These are phyloP conservation scores for Macrotyloma uniflorum DNA, from an alignment of 306 rosid genomes.

Conservation along the genomic window DNA sequence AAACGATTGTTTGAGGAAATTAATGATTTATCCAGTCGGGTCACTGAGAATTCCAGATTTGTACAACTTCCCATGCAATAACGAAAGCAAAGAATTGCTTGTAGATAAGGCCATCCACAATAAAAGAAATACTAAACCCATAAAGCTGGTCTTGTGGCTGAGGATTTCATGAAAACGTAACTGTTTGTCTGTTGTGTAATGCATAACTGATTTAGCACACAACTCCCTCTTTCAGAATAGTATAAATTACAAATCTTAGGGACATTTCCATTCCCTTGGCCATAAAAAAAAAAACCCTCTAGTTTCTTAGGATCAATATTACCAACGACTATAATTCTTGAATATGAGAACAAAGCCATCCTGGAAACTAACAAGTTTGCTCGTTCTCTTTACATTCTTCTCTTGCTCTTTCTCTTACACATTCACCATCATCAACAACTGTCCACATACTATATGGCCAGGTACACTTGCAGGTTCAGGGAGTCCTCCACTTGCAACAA, in stretches of 20 bases:
- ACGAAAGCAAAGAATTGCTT: slow-evolving; percentile 73
- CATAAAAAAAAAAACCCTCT: slow-evolving; percentile 2
- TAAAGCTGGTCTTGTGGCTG: slow-evolving; percentile 49
- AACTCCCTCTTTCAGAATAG: slow-evolving; percentile 39
- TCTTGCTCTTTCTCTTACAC: slow-evolving; percentile 40
- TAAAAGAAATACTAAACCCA: slow-evolving; percentile 72
- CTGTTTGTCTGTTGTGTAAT: slow-evolving; percentile 39
- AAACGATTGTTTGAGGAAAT: slow-evolving; percentile 21
- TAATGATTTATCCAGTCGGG: slow-evolving; percentile 27
- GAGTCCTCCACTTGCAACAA: slow-evolving; percentile 54
- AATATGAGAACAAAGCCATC: slow-evolving; percentile 32
- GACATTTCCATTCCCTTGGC: slow-evolving; percentile 32
- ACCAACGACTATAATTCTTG: slow-evolving; percentile 7
- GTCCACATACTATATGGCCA: slow-evolving; percentile 73
- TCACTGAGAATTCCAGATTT: slow-evolving; percentile 31
- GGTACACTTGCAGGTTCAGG: slow-evolving; percentile 72
- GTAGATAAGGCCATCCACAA: slow-evolving; percentile 48
- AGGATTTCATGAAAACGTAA: slow-evolving; percentile 44
- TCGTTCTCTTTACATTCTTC: slow-evolving; percentile 31
- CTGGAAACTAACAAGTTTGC: slow-evolving; percentile 23
- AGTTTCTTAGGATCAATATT: background rate
- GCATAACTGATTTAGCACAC: slow-evolving; percentile 23
- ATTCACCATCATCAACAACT: slow-evolving; percentile 74
- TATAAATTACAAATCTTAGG: slow-evolving; percentile 30
- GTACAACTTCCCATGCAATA: slow-evolving; percentile 40